A percentile compares a stretch with the other conserved stretches of the same genome.
These are phyloP conservation scores for Podospora fimiseda DNA, from an alignment of 495 filamentous ascomycete species.

Conservation along the genomic window DNA sequence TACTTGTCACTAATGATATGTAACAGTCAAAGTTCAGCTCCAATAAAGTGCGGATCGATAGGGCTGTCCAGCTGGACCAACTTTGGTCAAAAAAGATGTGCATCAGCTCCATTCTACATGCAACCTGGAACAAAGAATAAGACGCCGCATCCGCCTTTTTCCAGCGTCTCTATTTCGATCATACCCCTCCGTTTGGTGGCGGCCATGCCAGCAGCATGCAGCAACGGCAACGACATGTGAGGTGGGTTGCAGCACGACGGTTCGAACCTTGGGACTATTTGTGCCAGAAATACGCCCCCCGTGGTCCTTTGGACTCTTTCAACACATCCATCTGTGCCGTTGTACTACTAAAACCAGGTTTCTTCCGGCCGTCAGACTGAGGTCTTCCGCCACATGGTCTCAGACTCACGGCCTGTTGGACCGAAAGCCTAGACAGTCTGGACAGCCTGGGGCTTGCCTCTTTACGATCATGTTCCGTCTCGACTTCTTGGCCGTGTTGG, in stretches of 20 bases:
- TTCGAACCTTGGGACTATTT: neutral
- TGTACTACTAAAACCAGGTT: neutral
- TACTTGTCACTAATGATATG: too few relatives aligned
- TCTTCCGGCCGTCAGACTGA: constrained; percentile 1
- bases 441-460: neutral
- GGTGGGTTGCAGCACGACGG: neutral
- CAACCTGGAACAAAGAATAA: neutral
- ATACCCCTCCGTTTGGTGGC: neutral
- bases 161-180: neutral
- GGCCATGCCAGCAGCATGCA: neutral
- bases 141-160: neutral
- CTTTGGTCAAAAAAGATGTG: too few relatives aligned
- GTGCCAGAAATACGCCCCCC: neutral
- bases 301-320: too few relatives aligned
- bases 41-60: neutral
- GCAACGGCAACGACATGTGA: neutral
- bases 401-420: neutral
- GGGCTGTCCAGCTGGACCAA: too few relatives aligned
- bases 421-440: neutral
- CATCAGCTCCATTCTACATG: too few relatives aligned
- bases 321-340: too few relatives aligned
- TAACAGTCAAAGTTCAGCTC: neutral
- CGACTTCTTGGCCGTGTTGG: neutral
- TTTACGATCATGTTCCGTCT: neutral
- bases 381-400: constrained; percentile 1